Conservation (phyloP, 208 protist species). For the Acanthamoeba triangularis region DNA sequence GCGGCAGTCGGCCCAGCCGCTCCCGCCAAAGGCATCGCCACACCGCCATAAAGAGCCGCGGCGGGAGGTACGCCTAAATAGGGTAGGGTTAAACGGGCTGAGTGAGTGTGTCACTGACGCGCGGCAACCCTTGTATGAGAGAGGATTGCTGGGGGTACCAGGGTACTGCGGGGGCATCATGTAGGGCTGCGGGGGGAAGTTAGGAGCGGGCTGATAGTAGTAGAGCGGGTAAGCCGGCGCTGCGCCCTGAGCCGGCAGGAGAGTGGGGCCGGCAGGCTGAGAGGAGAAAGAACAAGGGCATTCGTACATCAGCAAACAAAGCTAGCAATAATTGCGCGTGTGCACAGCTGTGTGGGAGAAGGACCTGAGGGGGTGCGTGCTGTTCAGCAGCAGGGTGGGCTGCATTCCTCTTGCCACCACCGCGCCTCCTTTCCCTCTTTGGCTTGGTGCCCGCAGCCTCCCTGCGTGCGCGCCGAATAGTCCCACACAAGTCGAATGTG, state of each 20-base stretch:
- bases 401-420: background rate
- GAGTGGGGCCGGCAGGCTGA: background rate
- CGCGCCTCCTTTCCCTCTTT: background rate
- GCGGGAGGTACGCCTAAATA: background rate
- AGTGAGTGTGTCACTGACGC: background rate
- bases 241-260: background rate
- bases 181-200: background rate
- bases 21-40: background rate
- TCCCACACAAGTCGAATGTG: background rate
- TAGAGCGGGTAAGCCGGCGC: background rate
- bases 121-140: background rate
- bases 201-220: conserved; percentile 8
- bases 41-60: background rate
- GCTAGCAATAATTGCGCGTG: background rate
- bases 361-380: background rate
- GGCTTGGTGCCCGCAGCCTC: background rate
- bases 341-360: background rate
- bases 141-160: background rate
- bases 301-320: too few species aligned
- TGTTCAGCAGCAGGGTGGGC: background rate
- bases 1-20: background rate
- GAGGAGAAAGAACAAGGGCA: too few species aligned
- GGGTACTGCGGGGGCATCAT: background rate
- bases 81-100: background rate
- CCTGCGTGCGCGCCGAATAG: background rate